Evolutionary conservation across 345 rosid genomes (phyloP).

Genomic region (Aethionema arabicum): DNA sequence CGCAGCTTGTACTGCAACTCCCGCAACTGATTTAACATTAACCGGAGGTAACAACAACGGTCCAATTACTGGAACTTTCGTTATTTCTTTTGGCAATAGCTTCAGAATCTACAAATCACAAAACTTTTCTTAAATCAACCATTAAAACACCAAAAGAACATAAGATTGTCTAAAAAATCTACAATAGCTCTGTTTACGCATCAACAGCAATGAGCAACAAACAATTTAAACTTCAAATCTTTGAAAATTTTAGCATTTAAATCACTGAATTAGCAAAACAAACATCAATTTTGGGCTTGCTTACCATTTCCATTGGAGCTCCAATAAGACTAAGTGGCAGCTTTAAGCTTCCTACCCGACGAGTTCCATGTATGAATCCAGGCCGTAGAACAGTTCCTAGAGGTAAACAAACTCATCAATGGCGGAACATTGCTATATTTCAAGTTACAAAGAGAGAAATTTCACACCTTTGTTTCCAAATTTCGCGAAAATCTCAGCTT

Average conservation of each 20-base stretch:
- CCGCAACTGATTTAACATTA: slow-evolving; percentile 49
- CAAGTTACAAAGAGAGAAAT: not conserved
- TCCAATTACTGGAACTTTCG: slow-evolving; percentile 53
- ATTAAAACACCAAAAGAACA: not conserved
- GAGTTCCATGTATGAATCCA: slow-evolving; percentile 65
- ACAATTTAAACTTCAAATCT: too few species aligned
- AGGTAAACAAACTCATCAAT: too few species aligned
- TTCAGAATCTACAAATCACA: slow-evolving; percentile 45
- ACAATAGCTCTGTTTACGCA: too few species aligned
- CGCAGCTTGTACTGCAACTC: slow-evolving; percentile 59
- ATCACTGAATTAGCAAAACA: too few species aligned
- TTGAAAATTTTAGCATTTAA: too few species aligned
- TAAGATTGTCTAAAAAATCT: too few species aligned
- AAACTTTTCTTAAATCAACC: too few species aligned
- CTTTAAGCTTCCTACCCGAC: slow-evolving; percentile 48
- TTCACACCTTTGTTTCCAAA: slow-evolving; percentile 48
- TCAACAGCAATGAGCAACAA: too few species aligned
- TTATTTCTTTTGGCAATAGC: slow-evolving; percentile 45
- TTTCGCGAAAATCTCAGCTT: slow-evolving; percentile 45
- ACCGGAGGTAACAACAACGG: slow-evolving; percentile 63
- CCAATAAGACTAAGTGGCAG: slow-evolving; percentile 59
- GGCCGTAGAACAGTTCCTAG: slow-evolving; percentile 59
- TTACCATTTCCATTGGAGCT: slow-evolving; percentile 63
- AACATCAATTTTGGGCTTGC: not conserved
- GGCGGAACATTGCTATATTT: too few species aligned